phyloP scores from a whole-genome alignment of 768 basidiomycete genomes.

The Daedalea quercina region DNA sequence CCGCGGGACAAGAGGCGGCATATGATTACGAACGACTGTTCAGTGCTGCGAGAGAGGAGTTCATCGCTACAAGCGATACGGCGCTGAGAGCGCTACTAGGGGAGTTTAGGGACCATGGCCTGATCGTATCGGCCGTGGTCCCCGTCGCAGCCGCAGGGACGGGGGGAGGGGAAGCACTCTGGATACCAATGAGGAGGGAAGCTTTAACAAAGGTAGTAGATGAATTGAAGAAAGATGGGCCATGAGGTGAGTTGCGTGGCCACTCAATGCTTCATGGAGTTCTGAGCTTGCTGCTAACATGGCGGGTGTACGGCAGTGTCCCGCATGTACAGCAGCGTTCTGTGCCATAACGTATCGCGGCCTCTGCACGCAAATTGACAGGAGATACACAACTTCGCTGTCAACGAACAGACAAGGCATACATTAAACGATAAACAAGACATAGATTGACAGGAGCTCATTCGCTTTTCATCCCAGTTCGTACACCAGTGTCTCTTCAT shows the following conservation, averaged over 20 bases:
- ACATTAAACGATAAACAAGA: neutral
- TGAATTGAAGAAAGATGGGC: neutral
- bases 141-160: constrained; percentile 32
- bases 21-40: constrained; percentile 66
- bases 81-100: constrained; percentile 75
- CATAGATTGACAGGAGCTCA: neutral
- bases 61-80: constrained; percentile 85
- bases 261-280: neutral
- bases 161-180: constrained; percentile 55
- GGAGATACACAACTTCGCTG: neutral
- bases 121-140: constrained; percentile 49
- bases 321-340: no score
- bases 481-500: neutral
- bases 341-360: no score
- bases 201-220: constrained; percentile 18
- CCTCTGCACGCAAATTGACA: neutral
- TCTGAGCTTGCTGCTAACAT: neutral
- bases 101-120: constrained; percentile 87
- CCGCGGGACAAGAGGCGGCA: constrained; percentile 42
- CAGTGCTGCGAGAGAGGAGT: constrained; percentile 68
- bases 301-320: no score
- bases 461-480: neutral
- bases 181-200: constrained; percentile 85
- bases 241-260: neutral
- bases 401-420: neutral